phyloP scores from a whole-genome alignment of 2,329 filamentous ascomycete genomes.

The Phaeosphaeriaceae sp. region DNA sequence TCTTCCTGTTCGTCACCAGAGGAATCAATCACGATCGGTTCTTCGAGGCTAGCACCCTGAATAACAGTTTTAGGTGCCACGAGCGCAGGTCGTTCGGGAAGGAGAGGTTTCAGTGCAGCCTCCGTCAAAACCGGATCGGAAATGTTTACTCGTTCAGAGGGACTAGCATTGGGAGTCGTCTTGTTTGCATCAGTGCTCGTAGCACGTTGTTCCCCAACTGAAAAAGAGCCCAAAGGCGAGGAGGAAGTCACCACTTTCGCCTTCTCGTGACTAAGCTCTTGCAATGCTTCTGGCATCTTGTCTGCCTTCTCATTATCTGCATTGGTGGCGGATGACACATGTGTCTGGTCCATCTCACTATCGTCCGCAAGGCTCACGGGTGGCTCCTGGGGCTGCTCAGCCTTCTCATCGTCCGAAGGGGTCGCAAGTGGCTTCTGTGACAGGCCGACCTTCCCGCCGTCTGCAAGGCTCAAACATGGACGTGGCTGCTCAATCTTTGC shows the following conservation, averaged over 20 bases:
- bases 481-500: background rate
- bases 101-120: background rate
- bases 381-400: background rate
- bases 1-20: constrained; percentile 1
- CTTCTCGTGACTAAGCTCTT: background rate
- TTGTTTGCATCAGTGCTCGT: background rate
- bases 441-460: background rate
- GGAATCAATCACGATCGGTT: background rate
- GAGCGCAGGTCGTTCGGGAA: background rate
- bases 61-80: background rate
- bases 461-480: background rate
- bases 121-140: background rate
- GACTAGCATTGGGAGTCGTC: background rate
- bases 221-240: background rate
- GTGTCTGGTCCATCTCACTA: background rate
- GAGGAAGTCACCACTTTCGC: background rate
- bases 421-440: background rate
- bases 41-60: background rate
- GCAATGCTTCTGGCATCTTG: background rate
- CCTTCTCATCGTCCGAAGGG: background rate
- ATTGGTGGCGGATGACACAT: background rate
- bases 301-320: background rate
- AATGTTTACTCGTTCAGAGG: background rate
- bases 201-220: background rate
- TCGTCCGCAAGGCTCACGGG: background rate